Evolutionary conservation across 2,329 filamentous ascomycete species (phyloP), one percentile per base, ranked within the genome.

Genomic region (Apiospora pterosperma): DNA sequence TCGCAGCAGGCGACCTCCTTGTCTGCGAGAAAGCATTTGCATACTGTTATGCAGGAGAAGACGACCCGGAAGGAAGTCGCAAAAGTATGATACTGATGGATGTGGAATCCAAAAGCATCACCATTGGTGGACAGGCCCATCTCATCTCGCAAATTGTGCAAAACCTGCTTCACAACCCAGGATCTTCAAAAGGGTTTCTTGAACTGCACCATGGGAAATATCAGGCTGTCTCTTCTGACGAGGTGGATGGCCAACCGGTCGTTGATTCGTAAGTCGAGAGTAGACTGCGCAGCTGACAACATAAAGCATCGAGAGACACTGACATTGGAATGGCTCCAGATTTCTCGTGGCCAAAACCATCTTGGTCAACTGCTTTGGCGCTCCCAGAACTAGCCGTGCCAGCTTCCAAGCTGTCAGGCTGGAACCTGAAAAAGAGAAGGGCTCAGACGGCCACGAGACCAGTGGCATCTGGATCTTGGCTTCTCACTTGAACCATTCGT

Each of bases 1-100:
- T 88, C 2, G 75, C 76, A 41, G 78, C 81, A 0, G 85, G 85
- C 0, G 81, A 86, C 4, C 74, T 87, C 2, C 71, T 88, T 0
- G 68, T 88, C 1, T 87, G 83, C 59, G 85, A 88, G 65, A 88
- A 87, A 66, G 84, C 85, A 0, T 85, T 87, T 68, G 72, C 72
- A 0, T 78, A 85, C 69, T 74, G 66, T 23, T 80, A 74, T 52
- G 68, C 65, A 39, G 74, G 66, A 38, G 71, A 69, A 4, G 68
- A 70, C 10, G 68, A 65, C 8, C 61, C 41, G 8, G 36, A 59
- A 1, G 60, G 72, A 58, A n/a, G 4, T 8, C 67, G 64, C 6
- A 72, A 69, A 4, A 64, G 67, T 12, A 72, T 63, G 1, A n/a
- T 81, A 0, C 61, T 83, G 55, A 70, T 84, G 19, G 79, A 83